Percentiles rank a stretch among this genome's conserved stretches.
phyloP scores from a whole-genome alignment of 192 early-diverging fungal species.

The Coemansia sp. region DNA sequence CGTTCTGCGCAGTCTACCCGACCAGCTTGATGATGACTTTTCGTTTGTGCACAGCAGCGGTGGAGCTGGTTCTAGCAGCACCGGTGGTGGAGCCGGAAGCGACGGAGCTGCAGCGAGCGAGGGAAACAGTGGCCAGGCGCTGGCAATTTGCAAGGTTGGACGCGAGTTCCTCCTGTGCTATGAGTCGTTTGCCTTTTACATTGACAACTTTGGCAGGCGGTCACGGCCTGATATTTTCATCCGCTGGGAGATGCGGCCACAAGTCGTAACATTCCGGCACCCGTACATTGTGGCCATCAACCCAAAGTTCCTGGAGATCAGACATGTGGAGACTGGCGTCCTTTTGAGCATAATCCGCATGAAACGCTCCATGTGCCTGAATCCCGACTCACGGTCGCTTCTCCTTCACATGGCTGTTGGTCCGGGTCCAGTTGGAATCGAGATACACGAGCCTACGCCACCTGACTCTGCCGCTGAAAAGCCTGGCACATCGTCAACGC shows the following conservation, averaged over 20 bases:
- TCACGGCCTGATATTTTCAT: constrained; percentile 73
- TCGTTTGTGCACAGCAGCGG: constrained; percentile 37
- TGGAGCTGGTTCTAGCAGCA: background rate
- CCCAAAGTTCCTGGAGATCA: constrained; percentile 83
- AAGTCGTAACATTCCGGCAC: constrained; percentile 67
- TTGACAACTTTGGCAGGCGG: constrained; percentile 82
- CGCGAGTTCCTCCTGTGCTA: constrained; percentile 88
- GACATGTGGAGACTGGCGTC: constrained; percentile 75
- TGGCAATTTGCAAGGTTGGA: constrained; percentile 47
- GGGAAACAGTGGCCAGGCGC: constrained; percentile 23
- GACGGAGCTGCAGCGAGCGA: background rate
- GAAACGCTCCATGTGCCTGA: constrained; percentile 34
- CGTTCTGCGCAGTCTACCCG: constrained; percentile 36
- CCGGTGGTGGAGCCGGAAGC: constrained; percentile 19
- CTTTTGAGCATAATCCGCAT: constrained; percentile 51
- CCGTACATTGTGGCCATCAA: constrained; percentile 92
- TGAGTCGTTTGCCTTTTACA: constrained; percentile 88
- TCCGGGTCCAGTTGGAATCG: constrained; percentile 30
- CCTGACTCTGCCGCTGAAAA: background rate
- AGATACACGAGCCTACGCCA: background rate
- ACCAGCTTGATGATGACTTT: constrained; percentile 52
- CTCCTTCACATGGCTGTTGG: constrained; percentile 39
- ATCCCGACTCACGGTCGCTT: constrained; percentile 40
- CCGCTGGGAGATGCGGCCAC: constrained; percentile 83
- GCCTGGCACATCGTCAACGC: background rate